A percentile compares a stretch with the other conserved stretches of the same genome.
These are phyloP conservation scores for Neurospora sp. DNA, from an alignment of 495 filamentous ascomycete genomes.

Conservation along the genomic window DNA sequence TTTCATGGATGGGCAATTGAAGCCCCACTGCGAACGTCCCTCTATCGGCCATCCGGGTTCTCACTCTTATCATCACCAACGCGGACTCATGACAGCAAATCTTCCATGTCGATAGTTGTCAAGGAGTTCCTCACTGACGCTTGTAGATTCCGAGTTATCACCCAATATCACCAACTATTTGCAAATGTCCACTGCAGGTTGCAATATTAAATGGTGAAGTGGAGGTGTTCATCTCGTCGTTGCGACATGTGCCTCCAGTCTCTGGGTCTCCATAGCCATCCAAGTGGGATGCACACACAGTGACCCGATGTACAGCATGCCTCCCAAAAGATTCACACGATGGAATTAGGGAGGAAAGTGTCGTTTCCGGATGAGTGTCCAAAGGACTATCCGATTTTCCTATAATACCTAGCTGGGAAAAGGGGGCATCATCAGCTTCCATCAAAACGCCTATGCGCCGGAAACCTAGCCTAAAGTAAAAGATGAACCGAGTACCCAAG, in stretches of 20 bases:
- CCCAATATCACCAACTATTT: background rate
- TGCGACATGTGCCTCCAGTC: background rate
- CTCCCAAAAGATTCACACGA: background rate
- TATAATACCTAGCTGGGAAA: background rate
- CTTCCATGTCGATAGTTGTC: background rate
- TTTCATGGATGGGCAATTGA: background rate
- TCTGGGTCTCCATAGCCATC: background rate
- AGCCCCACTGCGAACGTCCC: background rate
- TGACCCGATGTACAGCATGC: background rate
- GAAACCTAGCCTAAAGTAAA: constrained; percentile 2
- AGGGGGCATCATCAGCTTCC: background rate
- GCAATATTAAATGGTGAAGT: background rate
- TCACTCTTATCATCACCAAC: background rate
- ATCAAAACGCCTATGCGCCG: constrained; percentile 7
- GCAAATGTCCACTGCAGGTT: background rate
- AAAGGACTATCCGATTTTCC: background rate
- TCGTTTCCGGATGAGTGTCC: background rate
- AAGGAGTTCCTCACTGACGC: too few relatives aligned
- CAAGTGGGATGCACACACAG: background rate
- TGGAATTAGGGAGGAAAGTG: background rate
- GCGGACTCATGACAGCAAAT: background rate
- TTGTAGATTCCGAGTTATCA: background rate
- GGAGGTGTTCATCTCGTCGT: background rate
- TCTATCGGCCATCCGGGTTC: background rate
- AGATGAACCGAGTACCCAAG: background rate